Base-by-base conservation (phyloP, 345 rosid species). In the Bruguiera gymnorhiza region DNA sequence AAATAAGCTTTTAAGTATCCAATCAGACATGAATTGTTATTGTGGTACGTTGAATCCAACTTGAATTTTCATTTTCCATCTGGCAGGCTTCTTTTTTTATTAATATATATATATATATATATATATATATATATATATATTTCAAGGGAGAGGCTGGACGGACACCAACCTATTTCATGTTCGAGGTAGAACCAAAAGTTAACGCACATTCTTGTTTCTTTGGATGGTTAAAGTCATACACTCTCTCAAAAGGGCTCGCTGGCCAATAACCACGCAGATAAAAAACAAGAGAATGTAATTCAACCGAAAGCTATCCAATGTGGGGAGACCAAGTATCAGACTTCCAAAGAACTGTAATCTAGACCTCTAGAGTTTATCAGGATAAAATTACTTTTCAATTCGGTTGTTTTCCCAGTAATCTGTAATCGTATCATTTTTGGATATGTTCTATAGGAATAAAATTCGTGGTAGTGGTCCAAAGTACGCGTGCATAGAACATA, bases 401-500 rank as follows among this genome's bases (percentile, higher is more conserved):
- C 51, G 4, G n/a, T 39, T 39, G 3, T 54, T 54, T 67, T 20
- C 55, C 37, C 11, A 55, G 61, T 67, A 80, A 74, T 66, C 48
- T 66, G 21, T 8, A 6, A 50, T 39, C 26, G 55, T 7, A 79
- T 75, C 75, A 66, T 37, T 70, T 70, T 79, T 46, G 75, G 55
- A 82, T 73, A 64, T 78, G 80, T 73, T 78, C 80, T 10, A 62
- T 34, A 2, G 20, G 5, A 26, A 24, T 20, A 16, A 50, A 36
- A 50, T 20, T 36, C 9, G 52, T n/a, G 32, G 43, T 9, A 51
- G 52, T 36, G 37, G 2, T 29, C 68, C 31, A 29, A 60, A 23
- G 43, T 27, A 8, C 60, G 80, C 71, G 82, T 82, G 85, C 75
- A 75, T 73, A 65, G 54, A 68, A 76, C 70, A 62, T 81, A 59